A percentile compares a stretch with the other conserved stretches of the same genome.
Evolutionary conservation across 768 basidiomycete genomes (phyloP).

Genomic region (Postia placenta): DNA sequence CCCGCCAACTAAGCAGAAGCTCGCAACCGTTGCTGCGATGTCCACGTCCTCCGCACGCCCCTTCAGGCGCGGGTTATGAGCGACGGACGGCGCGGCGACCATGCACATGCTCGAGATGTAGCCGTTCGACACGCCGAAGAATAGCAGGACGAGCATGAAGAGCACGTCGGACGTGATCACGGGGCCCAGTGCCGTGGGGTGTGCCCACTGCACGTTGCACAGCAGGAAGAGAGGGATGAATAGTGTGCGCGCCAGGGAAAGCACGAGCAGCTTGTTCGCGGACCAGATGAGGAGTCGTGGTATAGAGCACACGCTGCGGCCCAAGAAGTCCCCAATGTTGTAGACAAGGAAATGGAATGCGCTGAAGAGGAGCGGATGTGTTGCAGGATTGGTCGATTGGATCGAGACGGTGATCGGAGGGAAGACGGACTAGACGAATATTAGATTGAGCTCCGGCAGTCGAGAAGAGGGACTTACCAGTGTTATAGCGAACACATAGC

Average conservation of each 20-base stretch:
- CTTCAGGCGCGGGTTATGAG: slow-evolving; percentile 69
- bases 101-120: slow-evolving; percentile 73
- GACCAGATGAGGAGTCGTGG: slow-evolving; percentile 67
- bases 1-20: slow-evolving; percentile 74
- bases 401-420: slow-evolving; percentile 83
- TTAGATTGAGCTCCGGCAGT: background rate
- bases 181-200: slow-evolving; percentile 20
- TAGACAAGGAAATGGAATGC: slow-evolving; percentile 73
- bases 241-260: slow-evolving; percentile 66
- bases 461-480: slow-evolving; percentile 44
- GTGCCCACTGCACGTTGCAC: slow-evolving; percentile 67
- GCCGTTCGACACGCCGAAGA: slow-evolving; percentile 78
- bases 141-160: slow-evolving; percentile 68
- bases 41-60: slow-evolving; percentile 76
- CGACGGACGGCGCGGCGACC: slow-evolving; percentile 77
- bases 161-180: slow-evolving; percentile 71
- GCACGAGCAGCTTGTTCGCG: slow-evolving; percentile 48
- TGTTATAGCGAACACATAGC: slow-evolving; percentile 74
- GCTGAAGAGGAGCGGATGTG: slow-evolving; percentile 80
- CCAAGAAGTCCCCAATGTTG: slow-evolving; percentile 66
- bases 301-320: slow-evolving; percentile 63
- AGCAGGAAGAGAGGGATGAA: slow-evolving; percentile 86
- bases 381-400: slow-evolving; percentile 51
- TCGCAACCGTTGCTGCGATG: slow-evolving; percentile 74
- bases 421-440: slow-evolving; percentile 61